A percentile compares a stretch with the other conserved stretches of the same genome.
phyloP scores from a whole-genome alignment of 495 filamentous ascomycete species.

The Penicillium silybi region DNA sequence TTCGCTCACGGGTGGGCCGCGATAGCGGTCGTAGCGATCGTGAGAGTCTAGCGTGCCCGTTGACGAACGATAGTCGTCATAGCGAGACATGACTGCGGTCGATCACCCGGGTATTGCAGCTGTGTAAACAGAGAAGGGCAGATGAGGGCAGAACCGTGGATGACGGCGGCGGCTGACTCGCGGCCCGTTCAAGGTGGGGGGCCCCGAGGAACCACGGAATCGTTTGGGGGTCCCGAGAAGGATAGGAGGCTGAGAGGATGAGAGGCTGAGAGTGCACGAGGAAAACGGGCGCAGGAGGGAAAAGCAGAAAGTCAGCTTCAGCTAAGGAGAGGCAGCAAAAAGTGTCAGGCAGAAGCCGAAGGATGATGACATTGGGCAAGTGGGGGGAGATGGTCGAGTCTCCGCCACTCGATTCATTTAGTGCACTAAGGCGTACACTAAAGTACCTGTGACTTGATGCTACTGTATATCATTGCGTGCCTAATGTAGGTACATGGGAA shows the following conservation, averaged over 20 bases:
- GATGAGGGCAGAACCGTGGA: constrained; percentile 25
- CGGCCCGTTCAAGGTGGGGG: constrained; percentile 20
- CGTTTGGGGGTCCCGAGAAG: not conserved
- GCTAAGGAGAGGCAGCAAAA: constrained; percentile 1
- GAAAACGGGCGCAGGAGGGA: not conserved
- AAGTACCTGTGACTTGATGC: not conserved
- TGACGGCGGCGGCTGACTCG: constrained; percentile 31
- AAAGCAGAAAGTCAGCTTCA: constrained; percentile 1
- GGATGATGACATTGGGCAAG: constrained; percentile 13
- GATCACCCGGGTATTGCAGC: not conserved
- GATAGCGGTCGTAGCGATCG: constrained; percentile 44
- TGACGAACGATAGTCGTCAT: constrained; percentile 44
- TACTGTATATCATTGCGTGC: constrained; percentile 1
- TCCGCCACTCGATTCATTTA: not conserved
- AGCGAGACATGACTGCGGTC: constrained; percentile 40
- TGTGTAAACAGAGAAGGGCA: constrained; percentile 2
- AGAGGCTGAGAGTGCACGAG: not conserved
- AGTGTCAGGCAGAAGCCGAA: constrained; percentile 13
- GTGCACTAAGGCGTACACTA: constrained; percentile 2
- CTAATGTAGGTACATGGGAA: constrained; percentile 13
- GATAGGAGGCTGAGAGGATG: too few relatives aligned
- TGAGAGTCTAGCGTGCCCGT: constrained; percentile 39
- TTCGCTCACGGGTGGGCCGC: constrained; percentile 41
- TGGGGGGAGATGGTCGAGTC: not conserved
- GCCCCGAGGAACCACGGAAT: constrained; percentile 17